Conservation (phyloP, 768 basidiomycete genomes). For the Leccinum obscurum region DNA sequence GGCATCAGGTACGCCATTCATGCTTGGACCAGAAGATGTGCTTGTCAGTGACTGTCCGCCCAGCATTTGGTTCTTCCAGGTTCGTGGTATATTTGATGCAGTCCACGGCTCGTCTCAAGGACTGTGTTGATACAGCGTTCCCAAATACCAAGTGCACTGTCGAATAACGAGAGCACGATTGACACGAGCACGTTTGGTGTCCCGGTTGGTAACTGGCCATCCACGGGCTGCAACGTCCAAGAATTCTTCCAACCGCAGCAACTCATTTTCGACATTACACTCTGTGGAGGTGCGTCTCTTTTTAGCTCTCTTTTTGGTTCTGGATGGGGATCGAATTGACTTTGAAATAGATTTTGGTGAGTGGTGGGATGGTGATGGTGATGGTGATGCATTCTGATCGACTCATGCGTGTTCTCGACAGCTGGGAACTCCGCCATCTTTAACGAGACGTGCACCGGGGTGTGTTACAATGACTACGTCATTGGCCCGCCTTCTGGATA, state of each 20-base stretch:
- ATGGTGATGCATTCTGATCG: neutral
- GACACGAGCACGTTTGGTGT: conserved; percentile 59
- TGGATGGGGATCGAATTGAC: conserved; percentile 22
- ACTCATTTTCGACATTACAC: conserved; percentile 73
- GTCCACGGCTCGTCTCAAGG: neutral
- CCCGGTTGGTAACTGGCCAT: conserved; percentile 71
- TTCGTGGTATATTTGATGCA: conserved; percentile 10
- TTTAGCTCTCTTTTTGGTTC: neutral
- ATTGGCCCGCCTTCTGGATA: conserved; percentile 61
- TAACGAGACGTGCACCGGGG: conserved; percentile 59
- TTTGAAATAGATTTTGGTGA: conserved; percentile 34
- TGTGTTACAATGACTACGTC: conserved; percentile 71
- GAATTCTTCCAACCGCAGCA: conserved; percentile 61
- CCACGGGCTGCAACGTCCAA: conserved; percentile 51
- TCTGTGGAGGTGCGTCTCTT: conserved; percentile 54
- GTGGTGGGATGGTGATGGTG: neutral
- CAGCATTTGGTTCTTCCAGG: conserved; percentile 35
- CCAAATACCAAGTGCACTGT: conserved; percentile 48
- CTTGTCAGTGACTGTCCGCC: neutral
- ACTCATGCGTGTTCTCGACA: conserved; percentile 24
- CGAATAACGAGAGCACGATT: conserved; percentile 49
- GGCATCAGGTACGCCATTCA: conserved; percentile 58
- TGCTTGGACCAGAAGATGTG: neutral
- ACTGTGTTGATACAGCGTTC: conserved; percentile 26
- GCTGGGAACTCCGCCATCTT: conserved; percentile 57